A percentile compares a stretch with the other conserved stretches of the same genome.
These are phyloP conservation scores for Metschnikowia noctiluminum DNA, from an alignment of 805 yeast genomes.

Conservation along the genomic window DNA sequence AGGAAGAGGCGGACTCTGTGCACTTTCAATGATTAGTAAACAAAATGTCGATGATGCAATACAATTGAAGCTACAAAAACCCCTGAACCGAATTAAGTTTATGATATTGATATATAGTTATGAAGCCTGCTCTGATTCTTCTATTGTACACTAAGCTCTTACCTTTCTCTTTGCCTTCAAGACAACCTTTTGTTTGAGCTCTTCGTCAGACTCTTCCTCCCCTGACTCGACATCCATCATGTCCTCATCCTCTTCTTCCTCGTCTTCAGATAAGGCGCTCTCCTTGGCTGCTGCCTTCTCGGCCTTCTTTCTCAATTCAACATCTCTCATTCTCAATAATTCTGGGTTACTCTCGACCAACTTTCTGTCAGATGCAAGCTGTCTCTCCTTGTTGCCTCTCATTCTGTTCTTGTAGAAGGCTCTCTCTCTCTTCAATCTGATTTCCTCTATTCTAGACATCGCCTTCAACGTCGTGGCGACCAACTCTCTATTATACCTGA, in stretches of 20 bases:
- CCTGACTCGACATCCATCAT: constrained; percentile 43
- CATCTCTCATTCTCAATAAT: constrained; percentile 87
- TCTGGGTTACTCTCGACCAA: constrained; percentile 88
- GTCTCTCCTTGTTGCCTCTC: constrained; percentile 92
- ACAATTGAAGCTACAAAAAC: not conserved
- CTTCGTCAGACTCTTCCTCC: constrained; percentile 44
- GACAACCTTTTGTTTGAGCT: constrained; percentile 52
- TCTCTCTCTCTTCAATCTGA: constrained; percentile 92
- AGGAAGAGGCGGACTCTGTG: too few relatives aligned
- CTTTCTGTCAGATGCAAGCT: constrained; percentile 80
- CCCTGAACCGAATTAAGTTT: not conserved
- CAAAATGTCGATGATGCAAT: not conserved
- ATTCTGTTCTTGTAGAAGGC: constrained; percentile 99
- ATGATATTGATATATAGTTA: not conserved
- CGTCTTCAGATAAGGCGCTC: constrained; percentile 28
- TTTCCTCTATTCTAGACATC: constrained; percentile 94
- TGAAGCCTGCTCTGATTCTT: constrained; percentile 6
- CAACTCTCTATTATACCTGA: constrained; percentile 93
- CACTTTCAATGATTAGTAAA: too few relatives aligned
- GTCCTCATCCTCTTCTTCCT: constrained; percentile 32
- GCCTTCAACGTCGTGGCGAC: constrained; percentile 93
- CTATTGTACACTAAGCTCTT: constrained; percentile 17
- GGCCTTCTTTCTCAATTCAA: constrained; percentile 73
- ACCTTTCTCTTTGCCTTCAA: constrained; percentile 59
- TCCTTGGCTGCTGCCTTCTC: constrained; percentile 52